Evolutionary conservation across 306 rosid species (phyloP).

Genomic region (Vachellia pachyceras): DNA sequence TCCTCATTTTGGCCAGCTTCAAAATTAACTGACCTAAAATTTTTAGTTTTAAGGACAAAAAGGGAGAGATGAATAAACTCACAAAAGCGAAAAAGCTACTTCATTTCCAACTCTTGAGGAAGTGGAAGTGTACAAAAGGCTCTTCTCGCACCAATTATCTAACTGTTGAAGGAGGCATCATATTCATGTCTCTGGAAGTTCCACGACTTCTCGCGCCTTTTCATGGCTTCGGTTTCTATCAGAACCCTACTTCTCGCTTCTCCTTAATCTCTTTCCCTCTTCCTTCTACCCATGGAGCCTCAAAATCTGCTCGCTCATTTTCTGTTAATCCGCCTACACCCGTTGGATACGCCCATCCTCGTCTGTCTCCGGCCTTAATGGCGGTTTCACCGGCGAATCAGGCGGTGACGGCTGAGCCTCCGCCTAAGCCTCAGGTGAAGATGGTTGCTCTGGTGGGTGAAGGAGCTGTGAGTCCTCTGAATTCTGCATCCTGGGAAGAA

Average conservation of each 20-base stretch:
- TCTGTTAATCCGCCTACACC: neutral
- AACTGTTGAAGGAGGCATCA: neutral
- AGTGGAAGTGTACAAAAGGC: neutral
- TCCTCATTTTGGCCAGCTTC: neutral
- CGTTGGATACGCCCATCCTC: slow-evolving; percentile 3
- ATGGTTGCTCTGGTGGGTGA: slow-evolving; percentile 63
- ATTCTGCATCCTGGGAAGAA: slow-evolving; percentile 61
- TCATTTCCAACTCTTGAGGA: too few species aligned
- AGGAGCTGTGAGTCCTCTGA: slow-evolving; percentile 62
- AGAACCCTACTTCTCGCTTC: neutral
- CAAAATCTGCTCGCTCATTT: slow-evolving; percentile 1
- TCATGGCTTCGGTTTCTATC: neutral
- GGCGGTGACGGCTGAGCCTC: slow-evolving; percentile 1
- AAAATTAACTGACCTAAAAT: too few species aligned
- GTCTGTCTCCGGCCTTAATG: slow-evolving; percentile 15
- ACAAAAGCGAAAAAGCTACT: neutral
- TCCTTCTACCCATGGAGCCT: neutral
- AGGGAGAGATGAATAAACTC: too few species aligned
- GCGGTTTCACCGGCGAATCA: slow-evolving; percentile 36
- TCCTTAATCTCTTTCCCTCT: slow-evolving; percentile 9
- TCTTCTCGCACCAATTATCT: neutral
- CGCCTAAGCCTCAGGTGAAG: slow-evolving; percentile 48
- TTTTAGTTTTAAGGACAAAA: too few species aligned
- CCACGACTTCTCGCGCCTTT: slow-evolving; percentile 6
- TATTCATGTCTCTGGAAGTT: slow-evolving; percentile 46